Evolutionary conservation across 768 basidiomycete species (phyloP).

Genomic region (Macrolepiota fuliginosa): DNA sequence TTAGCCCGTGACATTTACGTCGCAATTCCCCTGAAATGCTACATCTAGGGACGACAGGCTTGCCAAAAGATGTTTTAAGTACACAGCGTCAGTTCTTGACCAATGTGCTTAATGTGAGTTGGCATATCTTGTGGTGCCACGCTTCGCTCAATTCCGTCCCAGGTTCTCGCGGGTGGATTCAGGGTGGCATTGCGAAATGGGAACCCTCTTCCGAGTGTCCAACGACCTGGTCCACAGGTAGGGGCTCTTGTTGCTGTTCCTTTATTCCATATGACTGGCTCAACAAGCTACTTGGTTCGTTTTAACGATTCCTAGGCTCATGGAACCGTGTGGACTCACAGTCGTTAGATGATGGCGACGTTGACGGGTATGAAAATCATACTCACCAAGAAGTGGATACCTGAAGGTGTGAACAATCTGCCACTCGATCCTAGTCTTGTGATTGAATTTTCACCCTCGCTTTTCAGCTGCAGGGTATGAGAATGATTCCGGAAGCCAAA

Average conservation of each 20-base stretch:
- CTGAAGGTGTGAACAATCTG: constrained; percentile 37
- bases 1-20: constrained; percentile 14
- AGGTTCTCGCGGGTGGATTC: constrained; percentile 43
- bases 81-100: constrained; percentile 63
- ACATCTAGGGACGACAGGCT: constrained; percentile 42
- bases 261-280: constrained; percentile 66
- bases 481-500: constrained; percentile 6
- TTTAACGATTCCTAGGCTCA: background rate
- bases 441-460: background rate
- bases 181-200: constrained; percentile 48
- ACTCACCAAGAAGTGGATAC: constrained; percentile 54
- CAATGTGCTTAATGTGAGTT: constrained; percentile 51
- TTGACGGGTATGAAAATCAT: constrained; percentile 56
- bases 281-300: constrained; percentile 46
- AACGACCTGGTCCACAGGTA: constrained; percentile 40
- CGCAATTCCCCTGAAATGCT: background rate
- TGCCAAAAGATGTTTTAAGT: constrained; percentile 67
- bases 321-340: background rate
- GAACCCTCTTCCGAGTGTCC: constrained; percentile 33
- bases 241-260: constrained; percentile 56
- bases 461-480: constrained; percentile 26
- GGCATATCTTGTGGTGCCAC: background rate
- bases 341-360: constrained; percentile 51
- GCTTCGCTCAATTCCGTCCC: background rate
- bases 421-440: background rate